Base-by-base conservation (phyloP, 2,329 filamentous ascomycete species). In the Dactylellina parvicollis region DNA sequence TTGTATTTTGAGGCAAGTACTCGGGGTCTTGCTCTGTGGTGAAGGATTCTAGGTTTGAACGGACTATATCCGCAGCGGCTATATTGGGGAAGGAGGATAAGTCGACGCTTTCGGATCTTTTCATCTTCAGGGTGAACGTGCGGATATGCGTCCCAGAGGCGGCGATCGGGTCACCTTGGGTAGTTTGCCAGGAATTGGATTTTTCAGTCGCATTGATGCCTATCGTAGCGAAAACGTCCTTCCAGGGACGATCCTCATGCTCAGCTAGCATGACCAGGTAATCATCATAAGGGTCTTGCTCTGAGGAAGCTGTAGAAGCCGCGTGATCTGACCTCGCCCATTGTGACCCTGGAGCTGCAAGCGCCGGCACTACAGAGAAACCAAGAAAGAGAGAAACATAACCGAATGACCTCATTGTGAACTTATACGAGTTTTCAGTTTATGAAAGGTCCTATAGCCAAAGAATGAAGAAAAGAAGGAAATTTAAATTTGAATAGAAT, bases 171-270 rank as follows among this genome's bases (percentile, higher is more conserved):
- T 32, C 47, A 18, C 47, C 26, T 1, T 14, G 5, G 2, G 18
- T 26, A 4, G 47, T 20, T 4, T 30, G 9, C 47, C 47, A 50
- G 10, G 47, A 50, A 47, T 10, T 47, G 56, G 80, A 78, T 72
- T 82, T 79, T 10, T 80, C 66, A 2, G 77, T 78, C 28, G 34
- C 54, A 2, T 66, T 64, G 20, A 75, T 44, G 18, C 60, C 69
- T 70, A 77, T 75, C 30, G 74, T 75, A 7, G 36, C 30, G 18
- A 78, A 59, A 24, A 78, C 44, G 7, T 77, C 60, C 2, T 74
- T 62, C 30, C 76, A 70, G 0, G 59, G 60, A 16, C 76, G 70
- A 5, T 69, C 73, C 40, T 78, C 76, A 10, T 75, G 52, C 5
- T 77, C 67, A 26, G 76, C 67, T 18, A 77, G 24, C 26, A 78